Base-by-base conservation (phyloP, 805 yeast species). In the Saturnispora mendoncae region DNA sequence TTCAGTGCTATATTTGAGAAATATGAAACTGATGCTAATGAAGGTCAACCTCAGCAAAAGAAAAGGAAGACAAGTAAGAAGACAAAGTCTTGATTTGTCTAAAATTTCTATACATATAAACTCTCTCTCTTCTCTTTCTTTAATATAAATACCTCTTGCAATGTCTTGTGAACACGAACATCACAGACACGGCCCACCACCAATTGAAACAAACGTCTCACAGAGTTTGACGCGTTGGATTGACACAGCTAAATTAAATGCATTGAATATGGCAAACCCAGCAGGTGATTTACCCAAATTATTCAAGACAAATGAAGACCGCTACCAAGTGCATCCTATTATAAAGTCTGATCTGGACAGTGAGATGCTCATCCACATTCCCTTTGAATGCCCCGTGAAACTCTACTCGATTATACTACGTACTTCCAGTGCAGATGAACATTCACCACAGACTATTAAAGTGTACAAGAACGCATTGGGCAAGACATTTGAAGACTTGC, bases 371-470 rank as follows among this genome's bases (percentile, higher is more conserved):
- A 50, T 90, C 25, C 72, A 76, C 40, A 73, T 90, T 23, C 97
- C 96, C 23, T 90, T 90, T 53, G 77, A 80, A 10, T 83, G 82
- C 1, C 64, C 72, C 19, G 86, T 84, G 31, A 84, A 80, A 55
- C 60, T 90, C 27, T 84, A 75, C 55, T 82, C 95, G 3, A 50
- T 90, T 1, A 73, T 83, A 2, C 47, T 90, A 9, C 69, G 95
- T 49, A 71, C 87, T 0, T 67, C 76, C 42, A 78, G 77, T 1
- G 73, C 70, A 33, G 60, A 56, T 1, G 67, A 68, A 19, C 67
- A 72, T 43, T 83, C 95, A 39, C 95, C 96, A 0, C 69, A 69
- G 46, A 67, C 68, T 2, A 69, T 90, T 48, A 75, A 78, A 52
- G 52, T 90, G 15, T 87, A 71, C 69, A 86, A 84, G 57, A 86